These are phyloP conservation scores for Yarrowia porcina DNA, from an alignment of 805 yeast genomes.

Conservation along the genomic window DNA sequence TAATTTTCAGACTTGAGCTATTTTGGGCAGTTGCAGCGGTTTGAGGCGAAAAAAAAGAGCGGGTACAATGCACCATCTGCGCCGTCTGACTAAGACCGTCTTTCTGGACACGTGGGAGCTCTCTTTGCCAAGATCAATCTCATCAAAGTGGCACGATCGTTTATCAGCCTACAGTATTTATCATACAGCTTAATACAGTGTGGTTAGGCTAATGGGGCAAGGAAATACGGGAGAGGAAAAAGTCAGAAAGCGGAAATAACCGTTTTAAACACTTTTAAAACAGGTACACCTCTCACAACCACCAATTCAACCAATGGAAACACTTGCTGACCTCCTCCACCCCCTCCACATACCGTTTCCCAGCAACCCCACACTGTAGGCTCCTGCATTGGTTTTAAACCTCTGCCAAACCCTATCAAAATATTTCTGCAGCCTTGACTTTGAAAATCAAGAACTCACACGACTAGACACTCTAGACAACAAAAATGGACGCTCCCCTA, in stretches of 20 bases:
- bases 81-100: no score
- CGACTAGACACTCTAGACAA: neutral
- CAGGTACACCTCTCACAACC: neutral
- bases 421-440: slow-evolving; percentile 20
- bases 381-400: neutral
- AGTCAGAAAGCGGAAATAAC: no score
- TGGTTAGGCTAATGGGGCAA: neutral
- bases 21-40: neutral
- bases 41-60: no score
- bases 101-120: no score
- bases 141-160: neutral
- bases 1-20: slow-evolving; percentile 2
- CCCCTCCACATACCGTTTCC: neutral
- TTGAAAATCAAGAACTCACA: no score
- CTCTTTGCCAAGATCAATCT: neutral
- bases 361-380: slow-evolving; percentile 6
- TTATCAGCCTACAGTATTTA: neutral
- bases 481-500: slow-evolving; percentile 15
- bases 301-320: neutral
- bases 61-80: no score
- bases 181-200: neutral
- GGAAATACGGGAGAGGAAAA: no score
- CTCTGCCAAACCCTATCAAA: neutral
- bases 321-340: neutral
- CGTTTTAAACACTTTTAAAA: no score